These are phyloP conservation scores for Ogataea sp. DNA, from an alignment of 805 yeast species.

Conservation along the genomic window DNA sequence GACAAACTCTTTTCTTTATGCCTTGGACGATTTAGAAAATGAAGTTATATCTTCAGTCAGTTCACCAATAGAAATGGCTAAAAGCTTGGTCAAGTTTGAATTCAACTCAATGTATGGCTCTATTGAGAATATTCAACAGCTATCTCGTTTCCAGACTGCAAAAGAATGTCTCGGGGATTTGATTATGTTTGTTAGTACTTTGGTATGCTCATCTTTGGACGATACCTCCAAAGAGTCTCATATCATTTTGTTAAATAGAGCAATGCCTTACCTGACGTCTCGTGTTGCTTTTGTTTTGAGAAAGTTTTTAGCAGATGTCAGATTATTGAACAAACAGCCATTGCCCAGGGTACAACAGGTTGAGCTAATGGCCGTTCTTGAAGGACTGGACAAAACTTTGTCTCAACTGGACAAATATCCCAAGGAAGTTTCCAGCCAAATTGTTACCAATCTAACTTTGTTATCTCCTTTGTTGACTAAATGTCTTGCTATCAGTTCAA, in stretches of 20 bases:
- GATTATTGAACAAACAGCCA: conserved; percentile 54
- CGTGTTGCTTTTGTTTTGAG: conserved; percentile 56
- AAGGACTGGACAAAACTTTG: conserved; percentile 28
- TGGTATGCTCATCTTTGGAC: not conserved
- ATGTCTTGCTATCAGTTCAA: conserved; percentile 11
- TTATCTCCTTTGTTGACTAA: conserved; percentile 17
- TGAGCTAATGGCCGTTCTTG: conserved; percentile 46
- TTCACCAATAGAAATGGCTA: conserved; percentile 27
- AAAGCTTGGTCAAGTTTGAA: conserved; percentile 30
- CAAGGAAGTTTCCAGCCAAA: not conserved
- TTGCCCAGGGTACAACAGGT: conserved; percentile 53
- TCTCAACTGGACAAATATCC: conserved; percentile 2
- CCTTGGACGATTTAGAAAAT: conserved; percentile 46
- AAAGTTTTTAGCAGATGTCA: conserved; percentile 56
- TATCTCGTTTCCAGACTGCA: conserved; percentile 41
- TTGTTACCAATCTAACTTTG: conserved; percentile 5
- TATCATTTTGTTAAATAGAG: conserved; percentile 13
- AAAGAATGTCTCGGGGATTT: conserved; percentile 49
- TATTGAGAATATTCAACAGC: conserved; percentile 39
- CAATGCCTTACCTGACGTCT: conserved; percentile 43
- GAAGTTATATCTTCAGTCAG: conserved; percentile 11
- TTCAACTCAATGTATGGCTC: conserved; percentile 54
- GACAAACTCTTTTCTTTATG: conserved; percentile 51
- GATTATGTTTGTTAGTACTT: conserved; percentile 24
- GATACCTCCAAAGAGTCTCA: not conserved